Evolutionary conservation across 768 basidiomycete genomes (phyloP).

Genomic region (Russula virescens): DNA sequence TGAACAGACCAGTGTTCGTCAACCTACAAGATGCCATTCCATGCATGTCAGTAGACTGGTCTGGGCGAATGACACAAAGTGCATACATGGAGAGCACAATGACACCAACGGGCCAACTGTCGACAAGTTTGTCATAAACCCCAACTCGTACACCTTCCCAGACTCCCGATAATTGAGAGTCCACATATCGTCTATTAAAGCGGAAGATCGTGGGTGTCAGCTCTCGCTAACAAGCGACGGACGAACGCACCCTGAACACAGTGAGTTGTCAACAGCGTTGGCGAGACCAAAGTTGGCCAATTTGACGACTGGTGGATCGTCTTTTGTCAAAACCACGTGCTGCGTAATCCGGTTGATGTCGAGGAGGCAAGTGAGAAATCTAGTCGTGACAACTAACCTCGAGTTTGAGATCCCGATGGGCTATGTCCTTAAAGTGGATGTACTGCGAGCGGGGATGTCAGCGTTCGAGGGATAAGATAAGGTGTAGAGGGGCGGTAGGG

Average conservation of each 20-base stretch:
- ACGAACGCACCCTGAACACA: conserved; percentile 56
- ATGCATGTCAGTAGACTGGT: too few species aligned
- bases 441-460: too few species aligned
- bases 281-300: conserved; percentile 96
- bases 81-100: conserved; percentile 87
- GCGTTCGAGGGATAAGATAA: too few species aligned
- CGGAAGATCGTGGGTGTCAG: neutral
- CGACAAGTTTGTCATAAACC: conserved; percentile 86
- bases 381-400: conserved; percentile 39
- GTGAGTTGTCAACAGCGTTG: conserved; percentile 81
- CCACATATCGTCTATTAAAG: conserved; percentile 81
- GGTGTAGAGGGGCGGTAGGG: too few species aligned
- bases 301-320: conserved; percentile 67
- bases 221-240: neutral
- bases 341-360: conserved; percentile 26
- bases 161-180: conserved; percentile 89
- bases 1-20: neutral
- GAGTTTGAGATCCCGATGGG: conserved; percentile 92
- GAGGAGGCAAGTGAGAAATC: neutral
- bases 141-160: conserved; percentile 48
- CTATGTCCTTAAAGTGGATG: too few species aligned
- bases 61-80: neutral
- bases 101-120: conserved; percentile 95
- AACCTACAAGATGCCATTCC: neutral
- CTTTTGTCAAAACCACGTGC: conserved; percentile 80